phyloP scores from a whole-genome alignment of 768 basidiomycete species.

The Multifurca ochricompacta region DNA sequence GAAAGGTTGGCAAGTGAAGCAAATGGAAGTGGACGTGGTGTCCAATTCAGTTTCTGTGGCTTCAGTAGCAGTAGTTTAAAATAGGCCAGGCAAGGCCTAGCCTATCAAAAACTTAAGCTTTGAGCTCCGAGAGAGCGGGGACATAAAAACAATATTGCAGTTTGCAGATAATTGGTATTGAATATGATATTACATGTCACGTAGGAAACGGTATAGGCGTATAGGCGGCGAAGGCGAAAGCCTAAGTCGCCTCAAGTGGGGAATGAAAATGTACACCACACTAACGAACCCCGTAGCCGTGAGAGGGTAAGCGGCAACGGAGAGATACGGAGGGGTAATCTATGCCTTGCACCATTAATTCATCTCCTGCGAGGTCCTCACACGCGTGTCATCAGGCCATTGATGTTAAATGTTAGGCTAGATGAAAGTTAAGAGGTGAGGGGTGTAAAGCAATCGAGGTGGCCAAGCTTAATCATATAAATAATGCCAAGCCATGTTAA shows the following conservation, averaged over 20 bases:
- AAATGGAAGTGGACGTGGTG: too few species aligned
- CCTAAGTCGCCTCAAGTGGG: neutral
- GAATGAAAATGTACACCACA: conserved; percentile 20
- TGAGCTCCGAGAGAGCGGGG: neutral
- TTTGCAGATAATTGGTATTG: neutral
- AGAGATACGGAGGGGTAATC: conserved; percentile 23
- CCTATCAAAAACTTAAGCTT: neutral
- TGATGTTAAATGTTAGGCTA: conserved; percentile 7
- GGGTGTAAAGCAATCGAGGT: neutral
- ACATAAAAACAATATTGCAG: neutral
- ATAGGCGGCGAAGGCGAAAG: neutral
- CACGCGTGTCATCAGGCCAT: conserved; percentile 13
- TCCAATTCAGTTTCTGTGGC: too few species aligned
- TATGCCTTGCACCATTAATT: conserved; percentile 24
- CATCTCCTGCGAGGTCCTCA: conserved; percentile 23
- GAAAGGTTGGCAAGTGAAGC: too few species aligned
- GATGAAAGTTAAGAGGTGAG: conserved; percentile 12
- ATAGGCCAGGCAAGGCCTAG: too few species aligned
- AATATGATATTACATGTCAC: too few species aligned
- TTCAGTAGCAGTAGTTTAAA: too few species aligned
- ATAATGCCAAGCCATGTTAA: neutral
- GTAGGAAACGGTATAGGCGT: too few species aligned
- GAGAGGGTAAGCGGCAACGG: conserved; percentile 11
- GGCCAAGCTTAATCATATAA: conserved; percentile 13
- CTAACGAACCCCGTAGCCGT: conserved; percentile 22